phyloP scores from a whole-genome alignment of 1,139 yeast species.

The Maudiozyma humilis region DNA sequence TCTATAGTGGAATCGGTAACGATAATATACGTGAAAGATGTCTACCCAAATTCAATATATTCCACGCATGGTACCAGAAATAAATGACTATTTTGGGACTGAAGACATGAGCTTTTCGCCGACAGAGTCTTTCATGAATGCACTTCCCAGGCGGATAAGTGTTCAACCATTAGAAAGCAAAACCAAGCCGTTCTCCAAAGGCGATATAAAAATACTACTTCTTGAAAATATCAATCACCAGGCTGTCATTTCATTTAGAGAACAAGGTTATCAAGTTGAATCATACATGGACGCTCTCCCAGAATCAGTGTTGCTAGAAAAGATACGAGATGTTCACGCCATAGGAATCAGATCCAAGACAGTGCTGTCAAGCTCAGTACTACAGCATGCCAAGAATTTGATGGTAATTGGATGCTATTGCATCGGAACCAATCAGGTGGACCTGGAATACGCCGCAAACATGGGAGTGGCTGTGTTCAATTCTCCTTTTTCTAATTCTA shows the following conservation, averaged over 20 bases:
- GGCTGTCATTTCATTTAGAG: constrained; percentile 72
- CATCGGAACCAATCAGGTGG: constrained; percentile 97
- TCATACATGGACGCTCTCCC: constrained; percentile 79
- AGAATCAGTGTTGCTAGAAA: constrained; percentile 92
- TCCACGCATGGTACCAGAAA: not conserved
- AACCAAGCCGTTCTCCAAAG: constrained; percentile 30
- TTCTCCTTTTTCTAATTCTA: constrained; percentile 95
- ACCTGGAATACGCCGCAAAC: constrained; percentile 82
- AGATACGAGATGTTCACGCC: constrained; percentile 87
- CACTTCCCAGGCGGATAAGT: constrained; percentile 20
- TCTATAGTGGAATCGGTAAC: too few relatives aligned
- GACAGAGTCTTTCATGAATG: constrained; percentile 38
- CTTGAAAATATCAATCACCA: constrained; percentile 89
- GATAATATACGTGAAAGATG: not conserved
- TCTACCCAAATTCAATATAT: constrained; percentile 1
- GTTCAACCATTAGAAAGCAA: constrained; percentile 38
- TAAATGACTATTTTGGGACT: not conserved
- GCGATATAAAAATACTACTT: constrained; percentile 82
- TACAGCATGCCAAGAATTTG: constrained; percentile 79
- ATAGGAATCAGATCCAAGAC: constrained; percentile 97
- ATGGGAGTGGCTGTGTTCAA: constrained; percentile 93
- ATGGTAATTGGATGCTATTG: constrained; percentile 95
- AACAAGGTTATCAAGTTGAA: constrained; percentile 95
- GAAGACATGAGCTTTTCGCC: constrained; percentile 35
- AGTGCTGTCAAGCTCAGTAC: constrained; percentile 66